Base-by-base conservation (phyloP, 768 basidiomycete species). In the Trametes elegans region DNA sequence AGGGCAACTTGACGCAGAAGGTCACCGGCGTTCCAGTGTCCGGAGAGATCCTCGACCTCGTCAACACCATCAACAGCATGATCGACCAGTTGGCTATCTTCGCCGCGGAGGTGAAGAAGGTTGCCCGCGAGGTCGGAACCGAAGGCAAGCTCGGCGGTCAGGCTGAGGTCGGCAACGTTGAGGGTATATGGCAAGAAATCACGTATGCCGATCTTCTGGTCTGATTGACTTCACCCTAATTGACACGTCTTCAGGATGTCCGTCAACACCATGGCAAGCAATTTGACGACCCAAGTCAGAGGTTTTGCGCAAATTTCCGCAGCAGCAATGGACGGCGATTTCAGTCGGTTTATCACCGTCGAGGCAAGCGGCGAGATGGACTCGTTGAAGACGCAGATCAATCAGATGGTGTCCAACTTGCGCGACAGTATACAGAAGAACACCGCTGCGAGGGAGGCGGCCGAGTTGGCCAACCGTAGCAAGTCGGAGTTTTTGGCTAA, bases 341-440 rank as follows among this genome's bases (percentile, higher is more conserved):
- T 98, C 73, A 96, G 93, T 21, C 84, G 94, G 16, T 99, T 98
- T 79, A 98, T 99, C 76, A 98, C 97, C 24, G 97, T 99, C 66
- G 96, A 98, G 66, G 97, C 97, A 1, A 88, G 84, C 58, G 97
- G 97, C 47, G 97, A 99, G 73, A 98, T 98, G 97, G 95, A 98
- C 73, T 94, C 92, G 43, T 80, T 99, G 74, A 98, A 99, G 80
- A 97, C 93, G 1, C 96, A 96, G 73, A 95, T 96, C 76, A 95
- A 95, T 64, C 91, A 97, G 73, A 99, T 98, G 97, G 93, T 99
- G 52, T 96, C 92, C 77, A 95, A 95, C 64, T 80, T 99, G 72
- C 80, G 97, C 23, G 95, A 98, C 68, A 87, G 84, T 61, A 97
- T 99, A 48, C 96, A 98, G 80, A 97, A 95, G 85, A 98, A 99